These are phyloP conservation scores for Leccinum subtestaceum DNA, from an alignment of 768 basidiomycete genomes.

Conservation along the genomic window DNA sequence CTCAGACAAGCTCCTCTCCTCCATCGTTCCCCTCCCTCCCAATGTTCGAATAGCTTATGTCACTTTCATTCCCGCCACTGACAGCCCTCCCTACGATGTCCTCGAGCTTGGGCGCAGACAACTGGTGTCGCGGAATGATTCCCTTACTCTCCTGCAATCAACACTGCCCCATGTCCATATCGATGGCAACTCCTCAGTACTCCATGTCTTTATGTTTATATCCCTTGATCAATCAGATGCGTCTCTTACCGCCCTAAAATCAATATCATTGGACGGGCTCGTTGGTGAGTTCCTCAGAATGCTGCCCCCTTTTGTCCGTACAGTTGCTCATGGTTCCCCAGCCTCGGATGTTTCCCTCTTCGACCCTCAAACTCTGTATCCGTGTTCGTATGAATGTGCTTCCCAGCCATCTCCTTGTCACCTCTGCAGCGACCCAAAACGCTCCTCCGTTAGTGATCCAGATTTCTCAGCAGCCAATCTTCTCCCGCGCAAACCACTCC, in stretches of 20 bases:
- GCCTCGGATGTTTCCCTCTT: constrained; percentile 45
- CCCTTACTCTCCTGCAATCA: constrained; percentile 44
- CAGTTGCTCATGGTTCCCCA: constrained; percentile 26
- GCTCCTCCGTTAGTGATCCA: constrained; percentile 14
- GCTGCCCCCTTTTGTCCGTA: constrained; percentile 1
- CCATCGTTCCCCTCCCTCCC: constrained; percentile 44
- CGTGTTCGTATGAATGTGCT: constrained; percentile 50
- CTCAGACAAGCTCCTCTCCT: constrained; percentile 44
- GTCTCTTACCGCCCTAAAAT: constrained; percentile 33
- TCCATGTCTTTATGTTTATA: constrained; percentile 60
- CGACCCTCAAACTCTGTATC: constrained; percentile 48
- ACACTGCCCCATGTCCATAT: constrained; percentile 52
- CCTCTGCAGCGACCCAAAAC: constrained; percentile 31
- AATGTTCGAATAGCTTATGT: constrained; percentile 44
- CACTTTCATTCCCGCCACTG: constrained; percentile 38
- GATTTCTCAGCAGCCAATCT: constrained; percentile 34
- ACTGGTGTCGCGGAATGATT: constrained; percentile 39
- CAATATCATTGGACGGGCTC: constrained; percentile 48
- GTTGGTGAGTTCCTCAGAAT: constrained; percentile 41
- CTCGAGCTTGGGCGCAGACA: constrained; percentile 57
- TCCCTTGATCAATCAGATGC: constrained; percentile 32
- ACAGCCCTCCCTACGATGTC: constrained; percentile 33
- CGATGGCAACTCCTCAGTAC: constrained; percentile 38
- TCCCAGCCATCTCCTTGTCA: constrained; percentile 38
- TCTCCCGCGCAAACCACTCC: constrained; percentile 48